Evolutionary conservation across 129 eudicot species (phyloP), one percentile per base, ranked within the genome.

Genomic region (Mikania micrantha): DNA sequence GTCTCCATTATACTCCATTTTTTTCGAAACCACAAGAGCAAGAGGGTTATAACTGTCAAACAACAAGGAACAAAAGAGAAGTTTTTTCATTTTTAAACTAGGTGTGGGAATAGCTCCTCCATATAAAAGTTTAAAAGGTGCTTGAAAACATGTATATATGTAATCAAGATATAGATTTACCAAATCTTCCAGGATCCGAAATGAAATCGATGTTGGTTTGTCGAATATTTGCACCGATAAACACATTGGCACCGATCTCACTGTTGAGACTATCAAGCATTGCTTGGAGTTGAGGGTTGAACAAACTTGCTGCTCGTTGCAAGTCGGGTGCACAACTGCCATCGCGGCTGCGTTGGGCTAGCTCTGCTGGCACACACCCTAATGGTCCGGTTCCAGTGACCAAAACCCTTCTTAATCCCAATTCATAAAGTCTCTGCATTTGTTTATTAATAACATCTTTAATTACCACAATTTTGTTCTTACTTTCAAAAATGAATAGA

Each of bases 381-480:
- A 88, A 24, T 28, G 92, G 89, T 6, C 96, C 96, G 0, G 89
- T 80, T 0, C 96, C 96, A 0, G 91, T 82, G 68, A 88, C 91
- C 20, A 88, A 42, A 27, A 85, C 80, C 57, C 83, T 76, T 22
- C 96, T 69, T 10, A 85, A 82, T 66, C 96, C 96, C 67, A 83
- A 35, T 7, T 79, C 82, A 78, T 88, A 81, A 9, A 88, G 60
- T 69, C 80, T 83, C 96, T 88, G 78, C 74, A 57, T 60, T 34
- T 21, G 35, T 74, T 19, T 3, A 12, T 38, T 24, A 21, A 22
- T 1, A 35, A 47, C 16, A 57, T 22, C 34, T 47, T 44, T 12
- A 31, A 10, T 77, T 28, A 35, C 8, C 28, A 61, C 29, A 7
- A 40, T 24, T 4, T 54, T 39, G 27, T 54, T 54, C 27, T n/a